Evolutionary conservation across 495 filamentous ascomycete species (phyloP).

Genomic region (Eremomyces bilateralis): DNA sequence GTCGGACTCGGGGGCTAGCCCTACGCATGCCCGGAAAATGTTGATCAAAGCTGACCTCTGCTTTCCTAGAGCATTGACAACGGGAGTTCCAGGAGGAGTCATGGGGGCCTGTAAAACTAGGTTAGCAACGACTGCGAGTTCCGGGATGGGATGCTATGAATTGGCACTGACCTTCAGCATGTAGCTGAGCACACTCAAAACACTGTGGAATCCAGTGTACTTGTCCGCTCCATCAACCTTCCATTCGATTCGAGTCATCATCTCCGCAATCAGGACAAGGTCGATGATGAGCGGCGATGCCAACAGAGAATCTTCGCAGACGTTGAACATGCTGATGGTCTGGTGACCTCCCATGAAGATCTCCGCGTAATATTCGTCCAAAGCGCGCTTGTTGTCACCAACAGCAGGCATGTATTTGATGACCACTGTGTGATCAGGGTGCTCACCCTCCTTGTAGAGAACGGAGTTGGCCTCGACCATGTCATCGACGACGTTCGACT

Average conservation of each 20-base stretch:
- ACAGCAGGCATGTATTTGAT: slow-evolving; percentile 91
- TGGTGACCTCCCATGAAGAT: slow-evolving; percentile 99
- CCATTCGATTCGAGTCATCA: slow-evolving; percentile 97
- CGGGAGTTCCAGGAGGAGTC: slow-evolving; percentile 86
- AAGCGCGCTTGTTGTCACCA: slow-evolving; percentile 94
- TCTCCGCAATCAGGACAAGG: slow-evolving; percentile 73
- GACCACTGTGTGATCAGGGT: slow-evolving; percentile 26
- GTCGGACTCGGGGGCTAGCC: slow-evolving; percentile 91
- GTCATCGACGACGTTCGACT: slow-evolving; percentile 96
- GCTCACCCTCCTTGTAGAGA: slow-evolving; percentile 56
- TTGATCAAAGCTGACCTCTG: slow-evolving; percentile 88
- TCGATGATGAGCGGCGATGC: slow-evolving; percentile 98
- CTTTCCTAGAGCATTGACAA: slow-evolving; percentile 91
- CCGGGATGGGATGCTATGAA: too few relatives aligned
- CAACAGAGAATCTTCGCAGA: slow-evolving; percentile 94
- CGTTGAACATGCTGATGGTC: slow-evolving; percentile 94
- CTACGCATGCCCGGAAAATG: slow-evolving; percentile 97
- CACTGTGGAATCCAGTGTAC: slow-evolving; percentile 88
- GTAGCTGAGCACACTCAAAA: slow-evolving; percentile 93
- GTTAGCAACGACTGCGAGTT: not conserved
- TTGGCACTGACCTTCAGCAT: slow-evolving; percentile 83
- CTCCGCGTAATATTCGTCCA: slow-evolving; percentile 98
- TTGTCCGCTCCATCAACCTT: slow-evolving; percentile 40
- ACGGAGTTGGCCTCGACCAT: slow-evolving; percentile 93
- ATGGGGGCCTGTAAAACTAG: slow-evolving; percentile 40